Conservation (phyloP, 257 asterid species). For the Solanum piurae region DNA sequence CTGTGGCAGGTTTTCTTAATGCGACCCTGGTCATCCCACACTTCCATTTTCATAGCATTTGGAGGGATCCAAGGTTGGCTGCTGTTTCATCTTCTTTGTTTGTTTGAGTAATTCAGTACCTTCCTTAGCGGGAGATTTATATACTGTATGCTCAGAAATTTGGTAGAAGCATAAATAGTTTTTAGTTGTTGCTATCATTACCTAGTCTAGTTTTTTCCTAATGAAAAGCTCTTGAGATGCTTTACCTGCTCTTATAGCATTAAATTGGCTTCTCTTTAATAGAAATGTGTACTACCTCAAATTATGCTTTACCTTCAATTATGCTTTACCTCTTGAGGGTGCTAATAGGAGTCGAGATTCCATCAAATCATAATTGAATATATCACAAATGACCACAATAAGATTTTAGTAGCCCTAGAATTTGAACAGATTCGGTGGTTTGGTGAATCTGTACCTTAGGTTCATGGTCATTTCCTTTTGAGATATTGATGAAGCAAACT, state of each 20-base stretch:
- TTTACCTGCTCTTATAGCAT: neutral
- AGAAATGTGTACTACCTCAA: neutral
- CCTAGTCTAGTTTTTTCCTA: neutral
- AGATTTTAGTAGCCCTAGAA: neutral
- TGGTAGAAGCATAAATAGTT: neutral
- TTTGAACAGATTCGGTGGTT: neutral
- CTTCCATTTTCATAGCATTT: constrained; percentile 92
- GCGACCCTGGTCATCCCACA: constrained; percentile 93
- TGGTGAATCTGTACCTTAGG: neutral
- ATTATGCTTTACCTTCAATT: no score
- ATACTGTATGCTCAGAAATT: neutral
- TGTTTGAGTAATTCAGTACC: neutral
- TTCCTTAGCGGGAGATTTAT: neutral
- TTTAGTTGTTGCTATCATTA: neutral
- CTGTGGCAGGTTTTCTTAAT: constrained; percentile 95
- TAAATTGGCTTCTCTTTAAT: neutral
- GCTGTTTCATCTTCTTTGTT: neutral
- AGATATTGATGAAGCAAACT: neutral
- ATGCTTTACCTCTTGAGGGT: neutral
- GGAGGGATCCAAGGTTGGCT: constrained; percentile 94
- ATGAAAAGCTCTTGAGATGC: neutral
- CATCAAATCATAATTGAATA: neutral
- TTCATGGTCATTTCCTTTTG: neutral
- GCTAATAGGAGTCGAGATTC: neutral
- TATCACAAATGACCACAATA: neutral